phyloP scores from a whole-genome alignment of 768 basidiomycete species.

The Tulasnella sp. region DNA sequence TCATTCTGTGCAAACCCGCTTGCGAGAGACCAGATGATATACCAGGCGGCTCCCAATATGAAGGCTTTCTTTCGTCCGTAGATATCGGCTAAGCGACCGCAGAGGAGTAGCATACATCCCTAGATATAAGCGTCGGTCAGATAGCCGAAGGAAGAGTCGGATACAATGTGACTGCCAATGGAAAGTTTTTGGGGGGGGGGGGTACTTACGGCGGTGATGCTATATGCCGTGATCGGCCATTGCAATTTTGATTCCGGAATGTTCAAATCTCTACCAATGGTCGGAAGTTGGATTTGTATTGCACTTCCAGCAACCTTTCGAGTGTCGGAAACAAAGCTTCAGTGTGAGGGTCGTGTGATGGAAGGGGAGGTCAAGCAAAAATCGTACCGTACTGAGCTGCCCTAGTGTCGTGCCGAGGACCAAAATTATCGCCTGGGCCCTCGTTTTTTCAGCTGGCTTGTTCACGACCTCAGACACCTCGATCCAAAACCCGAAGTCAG shows the following conservation, averaged over 20 bases:
- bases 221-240: constrained; percentile 40
- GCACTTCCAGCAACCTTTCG: constrained; percentile 10
- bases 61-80: constrained; percentile 72
- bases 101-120: constrained; percentile 75
- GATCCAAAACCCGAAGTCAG: not conserved
- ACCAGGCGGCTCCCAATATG: constrained; percentile 53
- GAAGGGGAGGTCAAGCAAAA: not conserved
- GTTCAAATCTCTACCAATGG: constrained; percentile 37
- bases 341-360: not conserved
- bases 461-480: not conserved
- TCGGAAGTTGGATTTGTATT: constrained; percentile 32
- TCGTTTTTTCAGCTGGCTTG: not conserved
- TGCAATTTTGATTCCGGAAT: constrained; percentile 37
- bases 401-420: constrained; percentile 13
- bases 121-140: constrained; percentile 35
- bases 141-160: not conserved
- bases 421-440: not conserved
- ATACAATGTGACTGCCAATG: not conserved
- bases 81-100: constrained; percentile 73
- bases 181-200: too few relatives aligned
- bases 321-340: not conserved
- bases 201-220: constrained; percentile 33
- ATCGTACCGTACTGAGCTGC: constrained; percentile 1
- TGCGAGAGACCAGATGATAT: constrained; percentile 57
- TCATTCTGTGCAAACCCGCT: constrained; percentile 61